A percentile compares a stretch with the other conserved stretches of the same genome.
These are phyloP conservation scores for Russula virescens DNA, from an alignment of 768 basidiomycete genomes.

Conservation along the genomic window DNA sequence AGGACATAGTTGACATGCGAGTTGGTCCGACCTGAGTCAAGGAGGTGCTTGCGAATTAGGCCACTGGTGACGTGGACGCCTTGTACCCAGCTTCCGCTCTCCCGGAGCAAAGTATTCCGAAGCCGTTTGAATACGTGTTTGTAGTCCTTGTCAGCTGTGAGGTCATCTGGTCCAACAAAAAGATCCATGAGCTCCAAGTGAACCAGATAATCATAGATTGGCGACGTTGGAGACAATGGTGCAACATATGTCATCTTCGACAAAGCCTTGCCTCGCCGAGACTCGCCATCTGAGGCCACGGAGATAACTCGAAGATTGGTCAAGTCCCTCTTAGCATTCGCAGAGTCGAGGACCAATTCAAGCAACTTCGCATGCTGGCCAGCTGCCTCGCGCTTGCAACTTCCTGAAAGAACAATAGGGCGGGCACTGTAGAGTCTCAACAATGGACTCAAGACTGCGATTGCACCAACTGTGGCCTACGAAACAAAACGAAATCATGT, in stretches of 20 bases:
- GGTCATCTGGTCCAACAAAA: background rate
- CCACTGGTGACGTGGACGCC: no score
- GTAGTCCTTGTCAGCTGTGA: constrained; percentile 6
- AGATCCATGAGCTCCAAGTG: background rate
- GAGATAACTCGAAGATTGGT: background rate
- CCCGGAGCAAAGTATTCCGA: background rate
- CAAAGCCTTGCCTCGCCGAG: background rate
- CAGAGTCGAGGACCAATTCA: background rate
- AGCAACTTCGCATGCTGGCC: background rate
- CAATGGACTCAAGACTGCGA: background rate
- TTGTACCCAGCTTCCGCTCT: constrained; percentile 2
- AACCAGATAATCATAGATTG: background rate
- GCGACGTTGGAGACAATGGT: background rate
- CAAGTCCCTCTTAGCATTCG: background rate
- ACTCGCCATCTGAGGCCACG: background rate
- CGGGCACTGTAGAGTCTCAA: background rate
- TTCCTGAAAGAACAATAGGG: background rate
- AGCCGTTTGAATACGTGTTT: background rate
- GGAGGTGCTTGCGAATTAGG: no score
- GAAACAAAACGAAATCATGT: background rate
- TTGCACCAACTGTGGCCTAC: constrained; percentile 7
- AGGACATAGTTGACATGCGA: no score
- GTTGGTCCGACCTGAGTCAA: no score
- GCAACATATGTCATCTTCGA: background rate
- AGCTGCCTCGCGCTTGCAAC: background rate